Evolutionary conservation across 164 flowering plant genomes (phyloP).

Genomic region (Stephania yunnanensis): DNA sequence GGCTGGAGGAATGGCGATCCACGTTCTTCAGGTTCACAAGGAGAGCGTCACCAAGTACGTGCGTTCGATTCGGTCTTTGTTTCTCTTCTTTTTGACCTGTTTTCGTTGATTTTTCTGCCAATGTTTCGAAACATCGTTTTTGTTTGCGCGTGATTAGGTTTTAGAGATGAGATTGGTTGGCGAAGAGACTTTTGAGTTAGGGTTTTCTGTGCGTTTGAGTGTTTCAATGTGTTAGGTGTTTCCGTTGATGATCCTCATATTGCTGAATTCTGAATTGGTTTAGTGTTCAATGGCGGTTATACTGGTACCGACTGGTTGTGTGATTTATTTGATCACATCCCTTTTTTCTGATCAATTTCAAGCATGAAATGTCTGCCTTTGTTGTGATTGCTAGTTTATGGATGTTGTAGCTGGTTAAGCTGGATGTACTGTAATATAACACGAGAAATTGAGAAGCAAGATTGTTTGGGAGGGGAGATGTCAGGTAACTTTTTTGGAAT

Average conservation of each 20-base stretch:
- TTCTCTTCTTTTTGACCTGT: background rate
- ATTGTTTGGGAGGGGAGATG: background rate
- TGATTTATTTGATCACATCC: background rate
- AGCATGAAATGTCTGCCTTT: background rate
- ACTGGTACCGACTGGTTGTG: background rate
- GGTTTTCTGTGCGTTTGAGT: background rate
- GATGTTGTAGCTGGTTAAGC: background rate
- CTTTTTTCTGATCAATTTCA: background rate
- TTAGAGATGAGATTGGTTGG: background rate
- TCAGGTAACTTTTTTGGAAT: too few relatives aligned
- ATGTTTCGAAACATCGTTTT: background rate
- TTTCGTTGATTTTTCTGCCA: background rate
- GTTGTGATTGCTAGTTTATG: background rate
- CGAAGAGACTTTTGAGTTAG: background rate
- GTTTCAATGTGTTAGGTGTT: background rate
- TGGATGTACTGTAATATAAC: background rate
- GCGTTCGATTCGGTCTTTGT: background rate
- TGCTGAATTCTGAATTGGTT: background rate
- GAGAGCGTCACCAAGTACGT: slow-evolving; percentile 80
- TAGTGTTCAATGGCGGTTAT: background rate
- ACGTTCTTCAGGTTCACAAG: slow-evolving; percentile 97
- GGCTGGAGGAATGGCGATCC: slow-evolving; percentile 96
- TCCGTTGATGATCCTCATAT: background rate
- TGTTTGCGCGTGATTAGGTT: background rate
- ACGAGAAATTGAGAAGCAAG: background rate